Base-by-base conservation (phyloP, 1,284 basidiomycete genomes). In the Phellopilus nigrolimitatus region DNA sequence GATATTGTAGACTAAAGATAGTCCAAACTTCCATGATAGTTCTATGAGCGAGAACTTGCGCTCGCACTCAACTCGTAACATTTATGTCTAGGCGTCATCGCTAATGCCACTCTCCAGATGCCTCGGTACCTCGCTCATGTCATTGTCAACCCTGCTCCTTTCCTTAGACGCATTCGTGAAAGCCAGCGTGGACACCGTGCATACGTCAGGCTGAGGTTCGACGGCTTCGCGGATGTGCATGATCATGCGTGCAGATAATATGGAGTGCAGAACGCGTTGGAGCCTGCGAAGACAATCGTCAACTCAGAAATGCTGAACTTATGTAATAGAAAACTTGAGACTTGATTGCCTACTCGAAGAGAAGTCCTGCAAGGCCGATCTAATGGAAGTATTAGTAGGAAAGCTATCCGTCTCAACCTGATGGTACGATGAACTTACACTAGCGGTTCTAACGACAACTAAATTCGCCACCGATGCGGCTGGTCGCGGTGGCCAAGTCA, bases 381-480 rank as follows among this genome's bases (percentile, higher is more conserved):
- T 50, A 21, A 19, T 25, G 22, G 38, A 1, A 27, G 3, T 17
- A 24, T 9, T 43, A 15, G 8, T 37, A 17, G n/a, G n/a, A n/a
- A n/a, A n/a, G n/a, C n/a, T n/a, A 36, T 36, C 4, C 3, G 6
- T 19, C 27, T 39, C 19, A 44, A 33, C 15, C 1, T 8, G 15
- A 41, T 21, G 12, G 15, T 21, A 49, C 1, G 9, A 27, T 3
- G 22, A n/a, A 12, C 19, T 30, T 33, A 44, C 49, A 24, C 10
- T 15, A 3, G 40, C 49, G 12, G 40, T 31, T 27, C 36, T 50
- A 3, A 50, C 21, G 27, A 43, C 40, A 6, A 50, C 22, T 22
- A 44, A n/a, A 13, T 50, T 50, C n/a, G 49, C 49, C 19, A 50
- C 31, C 4, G 49, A 50, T 8, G 44, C 37, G 8, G 24, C 49